Evolutionary conservation across 139 green algal species (phyloP).

Genomic region (Chlamydomonas schloesseri): DNA sequence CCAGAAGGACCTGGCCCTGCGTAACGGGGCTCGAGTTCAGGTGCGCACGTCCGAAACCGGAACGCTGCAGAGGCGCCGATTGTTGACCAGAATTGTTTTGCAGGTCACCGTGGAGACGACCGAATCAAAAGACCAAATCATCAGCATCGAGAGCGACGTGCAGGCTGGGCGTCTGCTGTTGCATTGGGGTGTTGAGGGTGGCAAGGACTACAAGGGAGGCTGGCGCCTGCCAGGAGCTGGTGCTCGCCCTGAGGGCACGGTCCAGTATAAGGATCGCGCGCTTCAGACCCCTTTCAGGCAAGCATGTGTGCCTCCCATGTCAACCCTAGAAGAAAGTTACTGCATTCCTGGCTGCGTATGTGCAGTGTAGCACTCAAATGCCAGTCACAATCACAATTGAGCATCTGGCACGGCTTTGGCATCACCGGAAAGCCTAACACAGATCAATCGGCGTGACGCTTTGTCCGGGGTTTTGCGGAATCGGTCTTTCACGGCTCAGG

Average conservation of each 20-base stretch:
- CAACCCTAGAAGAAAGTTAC: background rate
- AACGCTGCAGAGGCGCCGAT: no score
- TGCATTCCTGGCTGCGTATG: no score
- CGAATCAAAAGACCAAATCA: constrained; percentile 44
- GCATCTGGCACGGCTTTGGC: no score
- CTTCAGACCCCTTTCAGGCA: constrained; percentile 92
- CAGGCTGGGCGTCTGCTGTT: constrained; percentile 78
- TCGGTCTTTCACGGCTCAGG: no score
- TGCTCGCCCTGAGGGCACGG: constrained; percentile 82
- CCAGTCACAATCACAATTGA: no score
- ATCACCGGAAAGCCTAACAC: no score
- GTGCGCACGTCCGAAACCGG: background rate
- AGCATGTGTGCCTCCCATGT: background rate
- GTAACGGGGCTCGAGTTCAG: constrained; percentile 22
- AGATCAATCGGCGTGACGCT: no score
- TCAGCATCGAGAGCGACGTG: constrained; percentile 52
- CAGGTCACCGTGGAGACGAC: constrained; percentile 50
- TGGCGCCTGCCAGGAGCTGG: constrained; percentile 84
- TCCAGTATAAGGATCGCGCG: constrained; percentile 94
- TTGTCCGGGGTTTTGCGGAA: no score
- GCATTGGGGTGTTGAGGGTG: constrained; percentile 95
- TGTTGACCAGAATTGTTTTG: background rate
- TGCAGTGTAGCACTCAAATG: no score
- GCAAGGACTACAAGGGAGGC: constrained; percentile 84
- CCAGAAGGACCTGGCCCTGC: constrained; percentile 19